phyloP scores from a whole-genome alignment of 2,329 filamentous ascomycete genomes.

The Verticillium isaacii region DNA sequence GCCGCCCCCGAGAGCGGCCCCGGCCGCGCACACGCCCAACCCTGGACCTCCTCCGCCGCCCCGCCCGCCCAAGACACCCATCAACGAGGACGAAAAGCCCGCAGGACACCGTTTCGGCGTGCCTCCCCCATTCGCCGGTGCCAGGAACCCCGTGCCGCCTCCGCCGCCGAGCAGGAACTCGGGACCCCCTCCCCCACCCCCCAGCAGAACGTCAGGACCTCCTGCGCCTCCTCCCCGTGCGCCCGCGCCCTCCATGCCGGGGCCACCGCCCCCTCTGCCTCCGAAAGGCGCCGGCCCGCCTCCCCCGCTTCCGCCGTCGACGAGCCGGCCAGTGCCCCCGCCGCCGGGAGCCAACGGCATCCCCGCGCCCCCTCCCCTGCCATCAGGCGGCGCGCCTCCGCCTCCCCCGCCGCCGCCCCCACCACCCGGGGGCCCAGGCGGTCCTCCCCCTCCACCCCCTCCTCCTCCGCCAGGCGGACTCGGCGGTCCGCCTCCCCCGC shows the following conservation, averaged over 20 bases:
- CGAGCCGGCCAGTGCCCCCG: slow-evolving; percentile 47
- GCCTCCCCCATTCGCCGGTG: slow-evolving; percentile 70
- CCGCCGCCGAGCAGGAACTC: slow-evolving; percentile 67
- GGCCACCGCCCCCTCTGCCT: slow-evolving; percentile 36
- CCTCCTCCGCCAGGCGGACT: slow-evolving; percentile 28
- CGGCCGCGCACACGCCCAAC: slow-evolving; percentile 22
- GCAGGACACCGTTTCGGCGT: slow-evolving; percentile 62
- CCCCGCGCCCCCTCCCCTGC: slow-evolving; percentile 31
- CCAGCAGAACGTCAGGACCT: slow-evolving; percentile 26
- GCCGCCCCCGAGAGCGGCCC: slow-evolving; percentile 35
- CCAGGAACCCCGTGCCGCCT: slow-evolving; percentile 62
- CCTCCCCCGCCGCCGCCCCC: slow-evolving; percentile 29
- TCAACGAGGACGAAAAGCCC: slow-evolving; percentile 59
- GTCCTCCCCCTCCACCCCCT: slow-evolving; percentile 28
- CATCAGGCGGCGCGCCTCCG: slow-evolving; percentile 29
- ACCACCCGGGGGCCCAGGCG: slow-evolving; percentile 32
- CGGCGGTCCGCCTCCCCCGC: slow-evolving; percentile 43
- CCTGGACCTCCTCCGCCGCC: slow-evolving; percentile 64
- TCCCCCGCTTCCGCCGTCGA: slow-evolving; percentile 46
- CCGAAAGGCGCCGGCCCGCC: slow-evolving; percentile 37
- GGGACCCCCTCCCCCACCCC: slow-evolving; percentile 67
- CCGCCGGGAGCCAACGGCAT: slow-evolving; percentile 38
- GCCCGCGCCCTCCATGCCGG: slow-evolving; percentile 13
- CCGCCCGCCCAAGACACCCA: slow-evolving; percentile 63
- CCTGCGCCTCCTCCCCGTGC: slow-evolving; percentile 22